These are phyloP conservation scores for Elaeis oleifera DNA, from an alignment of 202 grass and related monocot species.

Conservation along the genomic window DNA sequence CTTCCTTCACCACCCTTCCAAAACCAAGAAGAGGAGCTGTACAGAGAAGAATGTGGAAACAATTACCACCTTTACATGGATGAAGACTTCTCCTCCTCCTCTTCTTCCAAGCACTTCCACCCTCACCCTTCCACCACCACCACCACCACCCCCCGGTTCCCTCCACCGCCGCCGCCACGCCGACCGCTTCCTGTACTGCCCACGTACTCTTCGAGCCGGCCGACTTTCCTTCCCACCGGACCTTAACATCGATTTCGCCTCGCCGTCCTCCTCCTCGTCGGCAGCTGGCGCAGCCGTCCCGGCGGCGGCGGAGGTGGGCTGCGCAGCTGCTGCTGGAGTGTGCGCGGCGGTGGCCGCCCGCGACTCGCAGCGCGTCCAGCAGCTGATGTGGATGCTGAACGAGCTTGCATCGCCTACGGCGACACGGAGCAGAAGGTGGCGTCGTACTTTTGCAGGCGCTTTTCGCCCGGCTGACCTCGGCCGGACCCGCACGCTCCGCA, in stretches of 20 bases:
- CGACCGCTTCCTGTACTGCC: neutral
- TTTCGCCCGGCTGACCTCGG: slow-evolving; percentile 80
- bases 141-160: slow-evolving; percentile 39
- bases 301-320: slow-evolving; percentile 50
- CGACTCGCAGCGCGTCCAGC: slow-evolving; percentile 85
- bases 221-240: slow-evolving; percentile 67
- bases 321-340: slow-evolving; percentile 79
- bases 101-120: slow-evolving; percentile 87
- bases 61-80: slow-evolving; percentile 90
- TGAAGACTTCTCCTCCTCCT: slow-evolving; percentile 99
- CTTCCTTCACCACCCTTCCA: too few relatives aligned
- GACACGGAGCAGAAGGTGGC: slow-evolving; percentile 92
- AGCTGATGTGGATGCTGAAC: slow-evolving; percentile 99
- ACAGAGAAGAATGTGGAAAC: slow-evolving; percentile 97
- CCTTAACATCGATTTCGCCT: slow-evolving; percentile 95
- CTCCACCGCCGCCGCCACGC: neutral
- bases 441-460: slow-evolving; percentile 85
- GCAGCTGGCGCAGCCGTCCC: neutral
- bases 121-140: slow-evolving; percentile 1
- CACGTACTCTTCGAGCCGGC: slow-evolving; percentile 70
- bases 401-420: slow-evolving; percentile 89
- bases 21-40: neutral
- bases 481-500: slow-evolving; percentile 70
- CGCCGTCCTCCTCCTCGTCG: slow-evolving; percentile 52
- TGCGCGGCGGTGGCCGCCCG: slow-evolving; percentile 69